Percentiles rank a stretch among this genome's conserved stretches.
Evolutionary conservation across 2,329 filamentous ascomycete genomes (phyloP).

Genomic region (Apiospora malaysiana): DNA sequence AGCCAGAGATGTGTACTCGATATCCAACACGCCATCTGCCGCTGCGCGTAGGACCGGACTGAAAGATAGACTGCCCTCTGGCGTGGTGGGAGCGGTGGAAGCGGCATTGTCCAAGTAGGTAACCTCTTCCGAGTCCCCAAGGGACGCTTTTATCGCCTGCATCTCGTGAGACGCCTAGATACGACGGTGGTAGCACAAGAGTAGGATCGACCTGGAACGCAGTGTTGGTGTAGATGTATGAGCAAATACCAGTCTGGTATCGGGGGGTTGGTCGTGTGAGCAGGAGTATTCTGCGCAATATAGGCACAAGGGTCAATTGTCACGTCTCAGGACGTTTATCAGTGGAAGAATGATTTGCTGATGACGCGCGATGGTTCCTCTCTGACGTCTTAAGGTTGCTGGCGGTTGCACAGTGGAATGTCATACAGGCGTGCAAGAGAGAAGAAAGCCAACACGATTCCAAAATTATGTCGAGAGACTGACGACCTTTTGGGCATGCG

Average conservation of each 20-base stretch:
- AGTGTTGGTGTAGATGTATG: not conserved
- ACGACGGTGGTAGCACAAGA: not conserved
- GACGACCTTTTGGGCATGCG: not conserved
- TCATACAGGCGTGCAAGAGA: not conserved
- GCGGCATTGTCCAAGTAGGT: constrained; percentile 32
- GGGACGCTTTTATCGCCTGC: constrained; percentile 30
- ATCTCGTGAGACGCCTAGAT: constrained; percentile 25
- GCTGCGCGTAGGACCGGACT: constrained; percentile 47
- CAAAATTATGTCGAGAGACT: no score
- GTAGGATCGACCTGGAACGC: no score
- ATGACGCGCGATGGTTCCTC: not conserved
- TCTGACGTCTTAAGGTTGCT: not conserved
- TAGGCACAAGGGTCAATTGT: not conserved
- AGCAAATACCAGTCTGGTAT: not conserved
- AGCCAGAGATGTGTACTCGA: constrained; percentile 24
- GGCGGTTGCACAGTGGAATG: not conserved
- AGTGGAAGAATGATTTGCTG: no score
- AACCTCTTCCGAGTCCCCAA: constrained; percentile 39
- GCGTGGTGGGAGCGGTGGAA: constrained; percentile 53
- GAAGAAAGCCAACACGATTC: not conserved
- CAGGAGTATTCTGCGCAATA: not conserved
- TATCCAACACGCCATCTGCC: constrained; percentile 28
- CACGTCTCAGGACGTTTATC: not conserved
- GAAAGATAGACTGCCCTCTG: constrained; percentile 49
- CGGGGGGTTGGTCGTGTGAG: not conserved